Evolutionary conservation across 768 basidiomycete genomes (phyloP), one percentile per base, ranked within the genome.

Genomic region (Aureoboletus auriporus): DNA sequence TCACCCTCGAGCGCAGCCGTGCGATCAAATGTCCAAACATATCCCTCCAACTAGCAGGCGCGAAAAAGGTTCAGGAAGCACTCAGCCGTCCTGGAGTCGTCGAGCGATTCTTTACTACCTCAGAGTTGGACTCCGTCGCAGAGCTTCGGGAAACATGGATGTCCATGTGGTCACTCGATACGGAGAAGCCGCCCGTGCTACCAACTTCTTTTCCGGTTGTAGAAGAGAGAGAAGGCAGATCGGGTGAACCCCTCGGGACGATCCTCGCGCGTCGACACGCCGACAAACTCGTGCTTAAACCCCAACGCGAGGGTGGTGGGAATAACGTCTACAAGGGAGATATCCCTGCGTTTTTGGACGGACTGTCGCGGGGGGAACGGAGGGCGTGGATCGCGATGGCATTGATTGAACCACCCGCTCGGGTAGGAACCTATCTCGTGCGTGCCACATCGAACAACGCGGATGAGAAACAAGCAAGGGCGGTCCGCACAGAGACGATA

Each of bases 341-440:
- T 41, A 95, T 97, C 42, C 89, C 89, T 0, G 54, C 71, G 0
- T 93, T 92, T 67, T 71, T 99, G 3, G 80, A 84, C 12, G 60
- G 60, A 6, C 71, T 97, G 3, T 77, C 78, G 0, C 65, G 58
- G 2, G 61, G 71, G 45, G 88, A 89, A 59, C 77, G 84, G 8
- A 76, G 81, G 53, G 93, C 89, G 2, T 99, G 95, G 89, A 93
- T 97, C 46, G 88, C 94, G 29, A 97, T 98, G 95, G 84, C 87
- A 51, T 71, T 98, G 57, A 99, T 99, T 53, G 70, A 73, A 16
- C 84, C 93, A 1, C 94, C 94, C 0, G 63, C 73, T 27, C 78
- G 79, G 3, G 58, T 80, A 12, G 74, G 79, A 7, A 89, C 86
- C 53, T 85, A 87, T 64, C 78, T 99, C 36, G 75, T 96, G 17